Evolutionary conservation across 2,329 filamentous ascomycete species (phyloP).

Genomic region (Claviceps sp.): DNA sequence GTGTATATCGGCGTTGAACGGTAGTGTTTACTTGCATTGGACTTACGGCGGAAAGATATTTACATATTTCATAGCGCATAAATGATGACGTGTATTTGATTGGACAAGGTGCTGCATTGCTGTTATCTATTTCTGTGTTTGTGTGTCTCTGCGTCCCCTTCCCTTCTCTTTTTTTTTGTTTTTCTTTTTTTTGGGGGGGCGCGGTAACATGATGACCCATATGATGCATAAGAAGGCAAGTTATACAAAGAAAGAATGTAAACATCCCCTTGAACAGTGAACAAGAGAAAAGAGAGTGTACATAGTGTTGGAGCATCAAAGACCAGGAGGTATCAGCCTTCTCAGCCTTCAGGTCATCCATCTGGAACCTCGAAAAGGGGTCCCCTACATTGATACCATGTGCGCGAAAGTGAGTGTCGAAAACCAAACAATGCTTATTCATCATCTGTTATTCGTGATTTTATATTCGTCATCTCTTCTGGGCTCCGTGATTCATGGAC

Average conservation of each 20-base stretch:
- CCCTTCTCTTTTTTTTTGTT: not conserved
- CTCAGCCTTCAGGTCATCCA: no score
- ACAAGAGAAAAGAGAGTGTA: no score
- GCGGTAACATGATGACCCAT: no score
- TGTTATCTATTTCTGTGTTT: not conserved
- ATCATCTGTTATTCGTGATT: not conserved
- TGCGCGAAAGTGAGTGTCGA: not conserved
- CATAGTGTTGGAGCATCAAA: no score
- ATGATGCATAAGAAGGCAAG: no score
- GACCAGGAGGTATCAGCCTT: no score
- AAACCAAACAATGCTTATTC: not conserved
- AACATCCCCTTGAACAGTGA: no score
- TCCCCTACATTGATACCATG: no score
- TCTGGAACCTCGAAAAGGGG: no score
- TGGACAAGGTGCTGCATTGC: not conserved
- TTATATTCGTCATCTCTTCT: not conserved
- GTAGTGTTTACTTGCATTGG: not conserved
- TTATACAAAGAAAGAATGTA: no score
- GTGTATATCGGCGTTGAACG: not conserved
- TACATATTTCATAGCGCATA: not conserved
- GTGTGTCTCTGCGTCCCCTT: not conserved
- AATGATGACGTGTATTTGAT: conserved; percentile 1
- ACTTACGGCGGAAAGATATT: conserved; percentile 5
- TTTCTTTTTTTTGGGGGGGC: no score
- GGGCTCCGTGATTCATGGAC: not conserved